Evolutionary conservation across 2,329 filamentous ascomycete species (phyloP).

Genomic region (Scorias spongiosa): DNA sequence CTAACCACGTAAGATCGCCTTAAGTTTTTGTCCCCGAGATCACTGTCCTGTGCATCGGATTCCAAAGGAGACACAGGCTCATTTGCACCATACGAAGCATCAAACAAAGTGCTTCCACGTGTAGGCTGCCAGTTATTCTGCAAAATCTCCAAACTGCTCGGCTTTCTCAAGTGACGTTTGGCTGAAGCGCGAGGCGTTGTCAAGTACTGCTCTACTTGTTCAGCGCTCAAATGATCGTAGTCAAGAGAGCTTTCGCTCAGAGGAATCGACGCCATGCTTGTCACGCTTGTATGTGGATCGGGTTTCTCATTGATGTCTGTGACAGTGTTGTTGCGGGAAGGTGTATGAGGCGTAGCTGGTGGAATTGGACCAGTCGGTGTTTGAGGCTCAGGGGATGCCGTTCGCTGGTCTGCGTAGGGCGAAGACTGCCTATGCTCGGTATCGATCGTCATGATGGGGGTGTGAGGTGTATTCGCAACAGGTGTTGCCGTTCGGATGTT

Average conservation of each 20-base stretch:
- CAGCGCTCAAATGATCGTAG: constrained; percentile 16
- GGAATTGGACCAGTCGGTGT: constrained; percentile 4
- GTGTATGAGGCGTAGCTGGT: constrained; percentile 3
- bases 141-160: constrained; percentile 19
- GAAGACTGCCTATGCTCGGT: neutral
- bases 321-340: neutral
- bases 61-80: neutral
- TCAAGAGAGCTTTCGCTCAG: constrained; percentile 17
- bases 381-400: constrained; percentile 5
- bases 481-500: neutral
- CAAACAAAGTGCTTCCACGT: constrained; percentile 17
- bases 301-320: neutral
- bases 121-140: constrained; percentile 15
- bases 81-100: constrained; percentile 10
- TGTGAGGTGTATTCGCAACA: neutral
- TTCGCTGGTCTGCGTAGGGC: neutral
- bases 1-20: neutral
- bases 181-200: constrained; percentile 15
- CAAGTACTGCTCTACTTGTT: constrained; percentile 16
- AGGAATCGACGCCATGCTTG: constrained; percentile 17
- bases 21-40: neutral
- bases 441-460: neutral
- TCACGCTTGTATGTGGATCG: constrained; percentile 9
- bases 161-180: constrained; percentile 14
- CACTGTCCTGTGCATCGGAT: neutral